phyloP scores from a whole-genome alignment of 352 stramenopile species.

The Vaucheria bursata region DNA sequence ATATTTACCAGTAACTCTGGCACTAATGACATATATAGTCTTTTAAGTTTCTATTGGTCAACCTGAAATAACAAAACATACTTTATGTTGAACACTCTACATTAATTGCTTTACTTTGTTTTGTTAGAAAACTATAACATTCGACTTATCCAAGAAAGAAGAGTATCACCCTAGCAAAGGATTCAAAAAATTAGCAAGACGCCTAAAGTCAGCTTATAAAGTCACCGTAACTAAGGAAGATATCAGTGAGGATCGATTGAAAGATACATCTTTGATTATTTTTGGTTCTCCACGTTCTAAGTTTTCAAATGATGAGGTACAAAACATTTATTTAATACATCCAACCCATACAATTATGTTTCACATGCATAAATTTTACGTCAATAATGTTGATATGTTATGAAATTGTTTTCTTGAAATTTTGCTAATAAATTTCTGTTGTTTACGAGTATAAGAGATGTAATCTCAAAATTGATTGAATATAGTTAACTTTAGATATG shows the following conservation, averaged over 20 bases:
- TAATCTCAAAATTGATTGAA: too few species aligned
- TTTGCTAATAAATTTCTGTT: too few species aligned
- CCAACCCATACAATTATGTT: background rate
- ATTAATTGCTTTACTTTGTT: slow-evolving; percentile 4
- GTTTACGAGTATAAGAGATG: too few species aligned
- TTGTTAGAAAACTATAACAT: slow-evolving; percentile 67
- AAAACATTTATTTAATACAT: background rate
- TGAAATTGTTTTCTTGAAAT: background rate
- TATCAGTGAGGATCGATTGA: slow-evolving; percentile 70
- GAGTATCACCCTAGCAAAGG: slow-evolving; percentile 73
- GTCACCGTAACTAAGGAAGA: slow-evolving; percentile 86
- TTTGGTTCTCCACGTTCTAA: slow-evolving; percentile 75
- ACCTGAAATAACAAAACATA: too few species aligned
- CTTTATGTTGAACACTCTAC: slow-evolving; percentile 10
- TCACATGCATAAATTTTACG: background rate
- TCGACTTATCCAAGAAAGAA: slow-evolving; percentile 86
- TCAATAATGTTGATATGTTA: background rate
- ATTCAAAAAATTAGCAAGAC: slow-evolving; percentile 83
- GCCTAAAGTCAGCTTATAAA: slow-evolving; percentile 72
- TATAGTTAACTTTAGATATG: too few species aligned
- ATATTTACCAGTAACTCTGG: too few species aligned
- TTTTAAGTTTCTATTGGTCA: too few species aligned
- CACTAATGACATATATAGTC: too few species aligned
- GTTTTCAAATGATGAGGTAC: slow-evolving; percentile 60
- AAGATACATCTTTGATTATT: slow-evolving; percentile 70